Percentiles rank a stretch among this genome's conserved stretches.
Evolutionary conservation across 148 eudicot genomes (phyloP).

Genomic region (Diospyros lotus): DNA sequence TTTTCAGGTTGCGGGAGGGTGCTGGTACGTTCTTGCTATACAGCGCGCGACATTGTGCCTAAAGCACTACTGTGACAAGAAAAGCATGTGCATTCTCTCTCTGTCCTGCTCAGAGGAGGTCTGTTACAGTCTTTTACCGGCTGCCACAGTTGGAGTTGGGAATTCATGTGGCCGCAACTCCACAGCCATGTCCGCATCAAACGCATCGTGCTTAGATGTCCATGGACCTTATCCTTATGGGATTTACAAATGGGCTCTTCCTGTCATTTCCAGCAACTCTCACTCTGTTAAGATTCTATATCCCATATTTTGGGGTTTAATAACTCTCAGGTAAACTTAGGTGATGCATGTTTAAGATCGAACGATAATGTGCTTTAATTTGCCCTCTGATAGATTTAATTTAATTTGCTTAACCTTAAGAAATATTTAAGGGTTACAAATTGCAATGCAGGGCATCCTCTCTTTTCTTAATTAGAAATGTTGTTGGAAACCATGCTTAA

Average conservation of each 20-base stretch:
- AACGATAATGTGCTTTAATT: too few relatives aligned
- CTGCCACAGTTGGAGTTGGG: slow-evolving; percentile 15
- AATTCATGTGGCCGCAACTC: slow-evolving; percentile 43
- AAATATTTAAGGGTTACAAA: too few relatives aligned
- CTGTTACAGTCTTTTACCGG: slow-evolving; percentile 42
- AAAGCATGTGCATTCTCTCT: slow-evolving; percentile 34
- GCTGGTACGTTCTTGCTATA: slow-evolving; percentile 89
- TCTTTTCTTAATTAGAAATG: too few relatives aligned
- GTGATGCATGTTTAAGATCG: not conserved
- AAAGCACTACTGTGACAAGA: slow-evolving; percentile 43
- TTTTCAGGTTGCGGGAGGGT: slow-evolving; percentile 75
- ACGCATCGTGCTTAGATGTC: slow-evolving; percentile 51
- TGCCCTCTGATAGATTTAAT: too few relatives aligned
- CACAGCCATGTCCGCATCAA: slow-evolving; percentile 16
- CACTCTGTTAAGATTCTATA: slow-evolving; percentile 67
- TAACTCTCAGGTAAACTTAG: slow-evolving; percentile 58
- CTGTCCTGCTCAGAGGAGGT: slow-evolving; percentile 58
- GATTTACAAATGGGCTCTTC: slow-evolving; percentile 66
- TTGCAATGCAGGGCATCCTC: too few relatives aligned
- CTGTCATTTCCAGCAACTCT: slow-evolving; percentile 65
- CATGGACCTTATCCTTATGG: slow-evolving; percentile 60
- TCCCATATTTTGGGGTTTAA: slow-evolving; percentile 87
- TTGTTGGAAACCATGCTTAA: too few relatives aligned
- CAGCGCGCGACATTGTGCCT: slow-evolving; percentile 72
- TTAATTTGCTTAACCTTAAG: too few relatives aligned